Evolutionary conservation across 768 basidiomycete species (phyloP).

Genomic region (Phylloporus rhodoxanthus): DNA sequence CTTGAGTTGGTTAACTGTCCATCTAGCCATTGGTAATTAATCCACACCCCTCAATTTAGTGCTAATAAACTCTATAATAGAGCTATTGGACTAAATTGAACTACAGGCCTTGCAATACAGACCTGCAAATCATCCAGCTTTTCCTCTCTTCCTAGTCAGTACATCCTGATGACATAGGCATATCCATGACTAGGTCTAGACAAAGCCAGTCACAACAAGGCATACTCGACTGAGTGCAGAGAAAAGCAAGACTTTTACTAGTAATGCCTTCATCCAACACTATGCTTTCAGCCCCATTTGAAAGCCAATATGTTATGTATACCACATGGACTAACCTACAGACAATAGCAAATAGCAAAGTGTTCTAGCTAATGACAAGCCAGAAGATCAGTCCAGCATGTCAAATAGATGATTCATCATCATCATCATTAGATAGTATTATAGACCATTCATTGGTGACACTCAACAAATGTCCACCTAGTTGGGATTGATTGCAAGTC

Average conservation of each 20-base stretch:
- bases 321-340: no score
- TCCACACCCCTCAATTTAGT: not conserved
- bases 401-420: no score
- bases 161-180: not conserved
- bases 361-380: no score
- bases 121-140: no score
- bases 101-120: no score
- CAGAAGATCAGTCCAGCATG: no score
- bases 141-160: not conserved
- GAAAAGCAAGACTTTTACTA: slow-evolving; percentile 47
- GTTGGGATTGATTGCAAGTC: no score
- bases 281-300: not conserved
- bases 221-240: not conserved
- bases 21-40: slow-evolving; percentile 1
- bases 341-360: no score
- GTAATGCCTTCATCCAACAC: slow-evolving; percentile 56
- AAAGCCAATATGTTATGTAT: not conserved
- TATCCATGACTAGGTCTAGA: not conserved
- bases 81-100: no score
- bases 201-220: not conserved
- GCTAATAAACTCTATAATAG: not conserved
- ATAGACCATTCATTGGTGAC: no score
- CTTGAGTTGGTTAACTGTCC: slow-evolving; percentile 14
- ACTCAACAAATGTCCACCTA: no score
- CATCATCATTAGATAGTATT: no score